Percentiles rank a stretch among this genome's conserved stretches.
phyloP scores from a whole-genome alignment of 2,329 filamentous ascomycete genomes.

The Botrytis byssoidea region DNA sequence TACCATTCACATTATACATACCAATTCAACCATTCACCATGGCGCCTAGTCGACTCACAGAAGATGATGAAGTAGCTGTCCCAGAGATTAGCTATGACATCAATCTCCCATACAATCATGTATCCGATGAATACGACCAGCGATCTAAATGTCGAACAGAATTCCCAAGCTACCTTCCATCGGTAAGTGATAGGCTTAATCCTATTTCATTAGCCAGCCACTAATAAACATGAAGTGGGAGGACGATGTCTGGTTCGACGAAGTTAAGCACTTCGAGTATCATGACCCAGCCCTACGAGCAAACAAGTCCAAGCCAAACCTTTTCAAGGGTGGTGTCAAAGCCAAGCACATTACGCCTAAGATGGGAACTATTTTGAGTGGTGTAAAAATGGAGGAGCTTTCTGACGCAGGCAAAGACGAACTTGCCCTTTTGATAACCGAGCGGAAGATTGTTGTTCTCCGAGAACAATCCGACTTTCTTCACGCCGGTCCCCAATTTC shows the following conservation, averaged over 20 bases:
- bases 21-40: slow-evolving; percentile 20
- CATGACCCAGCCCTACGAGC: slow-evolving; percentile 52
- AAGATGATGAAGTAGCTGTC: slow-evolving; percentile 25
- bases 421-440: slow-evolving; percentile 44
- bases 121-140: slow-evolving; percentile 41
- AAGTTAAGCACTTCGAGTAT: slow-evolving; percentile 46
- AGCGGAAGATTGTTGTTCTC: slow-evolving; percentile 48
- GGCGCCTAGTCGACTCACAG: slow-evolving; percentile 29
- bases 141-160: slow-evolving; percentile 41
- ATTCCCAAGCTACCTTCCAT: slow-evolving; percentile 48
- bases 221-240: slow-evolving; percentile 40
- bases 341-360: slow-evolving; percentile 54
- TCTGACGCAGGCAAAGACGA: slow-evolving; percentile 43
- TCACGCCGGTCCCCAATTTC: slow-evolving; percentile 59
- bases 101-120: slow-evolving; percentile 47
- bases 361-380: slow-evolving; percentile 44
- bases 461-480: slow-evolving; percentile 50
- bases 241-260: slow-evolving; percentile 45
- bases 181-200: slow-evolving; percentile 22
- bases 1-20: not conserved
- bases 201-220: not conserved
- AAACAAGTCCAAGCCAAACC: slow-evolving; percentile 59
- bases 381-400: slow-evolving; percentile 43
- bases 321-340: slow-evolving; percentile 59
- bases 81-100: slow-evolving; percentile 44